Percentiles rank a stretch among this genome's conserved stretches.
Evolutionary conservation across 495 filamentous ascomycete species (phyloP).

Genomic region (Penicillium argentinense): DNA sequence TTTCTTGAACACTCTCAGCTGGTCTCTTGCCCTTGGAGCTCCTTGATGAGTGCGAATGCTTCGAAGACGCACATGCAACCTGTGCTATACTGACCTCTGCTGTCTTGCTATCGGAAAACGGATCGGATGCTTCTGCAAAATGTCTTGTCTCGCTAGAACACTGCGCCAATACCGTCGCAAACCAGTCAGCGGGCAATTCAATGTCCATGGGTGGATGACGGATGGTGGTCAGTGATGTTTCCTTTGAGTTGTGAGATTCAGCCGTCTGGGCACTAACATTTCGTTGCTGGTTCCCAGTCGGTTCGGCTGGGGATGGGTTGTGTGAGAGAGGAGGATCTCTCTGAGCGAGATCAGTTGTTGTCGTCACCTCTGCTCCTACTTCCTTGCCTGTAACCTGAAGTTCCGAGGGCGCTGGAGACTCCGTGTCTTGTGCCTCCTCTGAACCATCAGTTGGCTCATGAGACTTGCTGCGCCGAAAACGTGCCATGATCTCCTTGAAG

Average conservation of each 20-base stretch:
- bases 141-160: conserved; percentile 9
- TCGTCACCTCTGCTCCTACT: background rate
- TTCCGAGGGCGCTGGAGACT: background rate
- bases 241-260: conserved; percentile 32
- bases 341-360: too few species aligned
- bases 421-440: background rate
- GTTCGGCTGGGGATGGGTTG: background rate
- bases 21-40: background rate
- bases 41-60: background rate
- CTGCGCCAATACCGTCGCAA: conserved; percentile 12
- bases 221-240: conserved; percentile 20
- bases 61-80: background rate
- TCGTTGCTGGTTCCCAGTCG: conserved; percentile 13
- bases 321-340: background rate
- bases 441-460: conserved; percentile 8
- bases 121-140: conserved; percentile 17
- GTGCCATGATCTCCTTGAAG: conserved; percentile 12
- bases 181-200: too few species aligned
- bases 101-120: conserved; percentile 24
- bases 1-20: background rate
- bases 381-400: too few species aligned
- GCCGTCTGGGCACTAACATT: conserved; percentile 30
- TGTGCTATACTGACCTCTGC: background rate
- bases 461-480: conserved; percentile 10
- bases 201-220: too few species aligned